Percentiles rank a stretch among this genome's conserved stretches.
These are phyloP conservation scores for Yamadazyma triangularis DNA, from an alignment of 1,139 yeast species.

Conservation along the genomic window DNA sequence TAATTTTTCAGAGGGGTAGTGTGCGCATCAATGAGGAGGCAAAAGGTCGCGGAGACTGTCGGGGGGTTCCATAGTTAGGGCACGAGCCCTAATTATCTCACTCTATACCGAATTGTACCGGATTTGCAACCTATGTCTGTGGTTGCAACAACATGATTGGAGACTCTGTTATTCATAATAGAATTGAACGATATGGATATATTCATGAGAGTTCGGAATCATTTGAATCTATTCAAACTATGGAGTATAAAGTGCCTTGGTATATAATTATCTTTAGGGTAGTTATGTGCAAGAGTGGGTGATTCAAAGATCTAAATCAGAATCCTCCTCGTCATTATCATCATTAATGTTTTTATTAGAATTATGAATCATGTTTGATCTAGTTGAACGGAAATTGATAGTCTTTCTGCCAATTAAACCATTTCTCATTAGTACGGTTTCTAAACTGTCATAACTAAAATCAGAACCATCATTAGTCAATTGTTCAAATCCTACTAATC, in stretches of 20 bases:
- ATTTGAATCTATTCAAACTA: background rate
- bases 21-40: too few relatives aligned
- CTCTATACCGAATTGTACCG: background rate
- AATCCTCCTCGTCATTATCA: constrained; percentile 23
- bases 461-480: constrained; percentile 37
- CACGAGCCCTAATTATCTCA: background rate
- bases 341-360: too few relatives aligned
- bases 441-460: constrained; percentile 39
- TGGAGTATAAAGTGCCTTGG: background rate
- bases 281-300: constrained; percentile 5
- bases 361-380: constrained; percentile 8
- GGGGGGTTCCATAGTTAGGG: too few relatives aligned
- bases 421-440: constrained; percentile 30
- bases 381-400: constrained; percentile 21
- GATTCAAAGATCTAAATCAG: constrained; percentile 36
- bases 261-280: constrained; percentile 1
- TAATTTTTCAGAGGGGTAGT: too few relatives aligned
- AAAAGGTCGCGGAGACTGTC: too few relatives aligned
- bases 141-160: constrained; percentile 16
- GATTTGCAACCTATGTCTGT: background rate
- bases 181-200: constrained; percentile 7
- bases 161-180: constrained; percentile 12
- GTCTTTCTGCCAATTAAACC: constrained; percentile 31
- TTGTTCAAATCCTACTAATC: constrained; percentile 66
- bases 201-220: constrained; percentile 3